Evolutionary conservation across 768 basidiomycete species (phyloP).

Genomic region (Tylopilus felleus): DNA sequence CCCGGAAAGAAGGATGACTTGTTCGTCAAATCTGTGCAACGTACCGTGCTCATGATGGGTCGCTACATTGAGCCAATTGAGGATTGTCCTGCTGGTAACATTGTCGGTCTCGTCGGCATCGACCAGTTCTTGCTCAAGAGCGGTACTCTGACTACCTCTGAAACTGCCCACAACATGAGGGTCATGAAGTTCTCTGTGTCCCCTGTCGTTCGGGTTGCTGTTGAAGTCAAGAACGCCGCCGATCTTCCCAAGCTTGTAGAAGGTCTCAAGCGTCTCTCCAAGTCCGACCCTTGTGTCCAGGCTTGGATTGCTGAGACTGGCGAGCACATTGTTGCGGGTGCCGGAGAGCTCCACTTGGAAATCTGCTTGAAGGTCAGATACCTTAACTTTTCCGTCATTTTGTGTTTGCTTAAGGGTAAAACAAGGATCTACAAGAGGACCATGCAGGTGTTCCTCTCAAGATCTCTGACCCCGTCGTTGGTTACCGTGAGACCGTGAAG

Average conservation of each 20-base stretch:
- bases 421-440: slow-evolving; percentile 96
- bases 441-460: slow-evolving; percentile 99
- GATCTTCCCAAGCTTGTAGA: slow-evolving; percentile 99
- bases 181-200: slow-evolving; percentile 99
- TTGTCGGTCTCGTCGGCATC: slow-evolving; percentile 97
- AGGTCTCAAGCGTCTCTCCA: slow-evolving; percentile 99
- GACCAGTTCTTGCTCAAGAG: slow-evolving; percentile 99
- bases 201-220: slow-evolving; percentile 97
- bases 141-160: slow-evolving; percentile 95
- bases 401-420: not conserved
- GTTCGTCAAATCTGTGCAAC: slow-evolving; percentile 97
- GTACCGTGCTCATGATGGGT: slow-evolving; percentile 99
- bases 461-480: slow-evolving; percentile 96
- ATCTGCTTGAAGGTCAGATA: slow-evolving; percentile 90
- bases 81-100: slow-evolving; percentile 99
- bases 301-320: slow-evolving; percentile 89
- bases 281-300: slow-evolving; percentile 99
- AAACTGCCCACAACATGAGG: slow-evolving; percentile 99
- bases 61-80: slow-evolving; percentile 98
- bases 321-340: slow-evolving; percentile 98
- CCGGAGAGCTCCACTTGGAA: slow-evolving; percentile 98
- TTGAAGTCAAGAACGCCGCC: slow-evolving; percentile 99
- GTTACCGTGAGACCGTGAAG: slow-evolving; percentile 97
- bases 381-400: not conserved
- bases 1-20: slow-evolving; percentile 99